phyloP scores from a whole-genome alignment of 306 rosid genomes.

The Acacia melanoxylon region DNA sequence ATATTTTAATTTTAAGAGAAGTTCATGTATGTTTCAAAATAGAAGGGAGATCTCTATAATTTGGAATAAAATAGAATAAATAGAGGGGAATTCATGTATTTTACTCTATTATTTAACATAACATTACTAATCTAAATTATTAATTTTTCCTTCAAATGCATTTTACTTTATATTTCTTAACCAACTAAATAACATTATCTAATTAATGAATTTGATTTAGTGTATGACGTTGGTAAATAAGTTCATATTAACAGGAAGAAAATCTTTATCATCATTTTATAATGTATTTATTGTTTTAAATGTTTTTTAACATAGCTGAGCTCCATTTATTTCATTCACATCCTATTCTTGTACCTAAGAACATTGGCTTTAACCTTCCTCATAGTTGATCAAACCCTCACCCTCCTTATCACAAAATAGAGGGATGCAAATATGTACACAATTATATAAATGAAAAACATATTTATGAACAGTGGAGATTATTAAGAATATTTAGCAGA shows the following conservation, averaged over 20 bases:
- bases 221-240: background rate
- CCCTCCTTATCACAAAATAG: background rate
- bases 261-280: background rate
- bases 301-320: background rate
- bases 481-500: background rate
- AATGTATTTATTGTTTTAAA: too few relatives aligned
- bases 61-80: too few relatives aligned
- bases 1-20: too few relatives aligned
- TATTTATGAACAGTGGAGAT: background rate
- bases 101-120: too few relatives aligned
- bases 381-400: background rate
- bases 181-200: background rate
- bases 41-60: too few relatives aligned
- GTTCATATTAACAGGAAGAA: background rate
- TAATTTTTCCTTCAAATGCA: too few relatives aligned
- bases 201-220: background rate
- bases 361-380: background rate
- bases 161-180: too few relatives aligned
- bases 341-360: background rate
- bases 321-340: background rate
- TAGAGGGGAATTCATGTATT: too few relatives aligned
- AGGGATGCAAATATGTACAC: background rate
- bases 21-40: too few relatives aligned
- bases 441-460: too few relatives aligned
- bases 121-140: background rate